A percentile compares a stretch with the other conserved stretches of the same genome.
These are phyloP conservation scores for Kalmusia sp. DNA, from an alignment of 2,329 filamentous ascomycete genomes.

Conservation along the genomic window DNA sequence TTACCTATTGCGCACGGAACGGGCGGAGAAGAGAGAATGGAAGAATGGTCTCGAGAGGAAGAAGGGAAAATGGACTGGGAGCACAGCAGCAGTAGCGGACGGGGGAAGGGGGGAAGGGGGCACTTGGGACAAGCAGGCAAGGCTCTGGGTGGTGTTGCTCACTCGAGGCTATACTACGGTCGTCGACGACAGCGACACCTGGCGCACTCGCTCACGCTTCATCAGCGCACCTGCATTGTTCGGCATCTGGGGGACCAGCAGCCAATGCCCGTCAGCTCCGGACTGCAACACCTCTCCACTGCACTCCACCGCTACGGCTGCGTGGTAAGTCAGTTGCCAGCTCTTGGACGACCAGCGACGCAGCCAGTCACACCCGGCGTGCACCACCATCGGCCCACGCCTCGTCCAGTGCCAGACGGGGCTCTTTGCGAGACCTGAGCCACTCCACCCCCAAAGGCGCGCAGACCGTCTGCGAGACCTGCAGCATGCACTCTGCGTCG, in stretches of 20 bases:
- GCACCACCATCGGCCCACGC: slow-evolving; percentile 10
- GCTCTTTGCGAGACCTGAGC: slow-evolving; percentile 20
- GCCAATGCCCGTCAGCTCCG: slow-evolving; percentile 8
- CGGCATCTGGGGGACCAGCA: neutral
- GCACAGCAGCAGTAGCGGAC: neutral
- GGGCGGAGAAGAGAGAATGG: neutral
- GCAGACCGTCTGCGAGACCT: slow-evolving; percentile 26
- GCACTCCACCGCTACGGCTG: slow-evolving; percentile 1
- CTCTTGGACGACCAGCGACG: neutral
- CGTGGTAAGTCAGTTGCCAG: slow-evolving; percentile 8
- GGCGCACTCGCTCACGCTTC: neutral
- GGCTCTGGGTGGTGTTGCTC: neutral
- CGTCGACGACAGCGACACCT: neutral
- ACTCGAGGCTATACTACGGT: slow-evolving; percentile 1
- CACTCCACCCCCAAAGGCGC: slow-evolving; percentile 32
- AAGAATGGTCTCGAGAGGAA: neutral
- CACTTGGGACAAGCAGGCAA: neutral
- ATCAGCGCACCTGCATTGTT: neutral
- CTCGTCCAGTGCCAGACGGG: slow-evolving; percentile 1
- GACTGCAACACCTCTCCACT: neutral
- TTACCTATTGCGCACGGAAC: neutral
- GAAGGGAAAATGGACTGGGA: neutral
- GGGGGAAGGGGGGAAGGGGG: neutral
- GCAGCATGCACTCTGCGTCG: slow-evolving; percentile 15
- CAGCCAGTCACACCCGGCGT: slow-evolving; percentile 2